These are phyloP conservation scores for Tetracentron sinense DNA, from an alignment of 164 flowering plant species.

Conservation along the genomic window DNA sequence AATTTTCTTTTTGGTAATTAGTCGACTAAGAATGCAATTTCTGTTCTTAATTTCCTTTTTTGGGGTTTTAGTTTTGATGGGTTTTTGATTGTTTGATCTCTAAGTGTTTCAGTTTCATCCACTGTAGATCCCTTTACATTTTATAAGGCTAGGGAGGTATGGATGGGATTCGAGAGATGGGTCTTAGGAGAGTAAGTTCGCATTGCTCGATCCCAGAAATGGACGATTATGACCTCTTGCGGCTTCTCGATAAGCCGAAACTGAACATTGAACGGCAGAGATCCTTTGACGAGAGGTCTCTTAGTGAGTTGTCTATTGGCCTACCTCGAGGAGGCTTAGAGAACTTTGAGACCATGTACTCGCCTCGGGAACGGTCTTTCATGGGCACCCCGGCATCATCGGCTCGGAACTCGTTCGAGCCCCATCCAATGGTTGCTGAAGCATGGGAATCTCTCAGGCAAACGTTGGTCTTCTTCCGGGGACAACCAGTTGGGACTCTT, in stretches of 20 bases:
- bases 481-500: constrained; percentile 37
- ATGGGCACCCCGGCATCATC: constrained; percentile 26
- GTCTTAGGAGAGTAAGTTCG: constrained; percentile 13
- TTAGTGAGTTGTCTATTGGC: constrained; percentile 18
- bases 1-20: neutral
- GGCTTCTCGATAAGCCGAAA: constrained; percentile 19
- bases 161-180: constrained; percentile 6
- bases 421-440: constrained; percentile 43
- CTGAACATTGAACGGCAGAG: constrained; percentile 25
- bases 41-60: neutral
- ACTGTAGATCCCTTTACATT: neutral
- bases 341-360: constrained; percentile 20
- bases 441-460: constrained; percentile 43
- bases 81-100: neutral
- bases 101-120: neutral
- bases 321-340: constrained; percentile 7
- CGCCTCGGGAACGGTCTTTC: constrained; percentile 17
- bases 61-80: neutral
- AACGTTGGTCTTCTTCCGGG: constrained; percentile 32
- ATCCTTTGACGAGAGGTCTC: constrained; percentile 22
- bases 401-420: constrained; percentile 32
- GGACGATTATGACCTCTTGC: constrained; percentile 16
- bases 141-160: neutral
- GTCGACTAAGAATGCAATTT: neutral
- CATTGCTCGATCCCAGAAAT: constrained; percentile 11